Conservation (phyloP, 495 filamentous ascomycete species). For the Glutinoglossum americanum region DNA sequence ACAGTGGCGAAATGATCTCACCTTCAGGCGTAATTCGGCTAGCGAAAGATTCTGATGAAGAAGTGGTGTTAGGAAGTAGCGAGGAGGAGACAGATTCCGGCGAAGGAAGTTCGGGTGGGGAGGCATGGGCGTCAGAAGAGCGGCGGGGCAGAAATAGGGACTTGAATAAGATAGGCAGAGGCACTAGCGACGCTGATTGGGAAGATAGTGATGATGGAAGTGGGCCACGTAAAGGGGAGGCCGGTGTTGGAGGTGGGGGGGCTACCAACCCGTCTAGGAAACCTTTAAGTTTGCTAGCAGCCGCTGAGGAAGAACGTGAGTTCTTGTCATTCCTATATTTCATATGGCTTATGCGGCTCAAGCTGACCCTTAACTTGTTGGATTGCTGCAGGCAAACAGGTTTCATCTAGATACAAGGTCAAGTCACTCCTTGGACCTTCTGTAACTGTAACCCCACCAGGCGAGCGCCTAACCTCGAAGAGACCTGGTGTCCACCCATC, state of each 20-base stretch:
- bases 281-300: conserved; percentile 37
- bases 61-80: not conserved
- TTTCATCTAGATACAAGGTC: conserved; percentile 21
- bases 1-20: conserved; percentile 17
- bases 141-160: not conserved
- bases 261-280: conserved; percentile 10
- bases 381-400: conserved; percentile 12
- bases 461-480: conserved; percentile 29
- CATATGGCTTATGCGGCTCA: not conserved
- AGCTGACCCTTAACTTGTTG: not conserved
- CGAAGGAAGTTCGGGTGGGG: not conserved
- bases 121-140: not conserved
- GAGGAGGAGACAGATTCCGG: not conserved
- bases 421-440: conserved; percentile 40
- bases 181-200: not conserved
- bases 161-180: not conserved
- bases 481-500: conserved; percentile 57
- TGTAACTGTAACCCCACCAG: conserved; percentile 40
- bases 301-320: conserved; percentile 62
- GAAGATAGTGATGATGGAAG: conserved; percentile 33
- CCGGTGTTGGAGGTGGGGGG: conserved; percentile 15
- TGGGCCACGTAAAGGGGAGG: conserved; percentile 5
- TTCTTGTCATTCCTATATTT: conserved; percentile 6
- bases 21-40: conserved; percentile 37
- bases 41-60: conserved; percentile 42